phyloP scores from a whole-genome alignment of 345 rosid genomes.

The Pugionium cornutum region DNA sequence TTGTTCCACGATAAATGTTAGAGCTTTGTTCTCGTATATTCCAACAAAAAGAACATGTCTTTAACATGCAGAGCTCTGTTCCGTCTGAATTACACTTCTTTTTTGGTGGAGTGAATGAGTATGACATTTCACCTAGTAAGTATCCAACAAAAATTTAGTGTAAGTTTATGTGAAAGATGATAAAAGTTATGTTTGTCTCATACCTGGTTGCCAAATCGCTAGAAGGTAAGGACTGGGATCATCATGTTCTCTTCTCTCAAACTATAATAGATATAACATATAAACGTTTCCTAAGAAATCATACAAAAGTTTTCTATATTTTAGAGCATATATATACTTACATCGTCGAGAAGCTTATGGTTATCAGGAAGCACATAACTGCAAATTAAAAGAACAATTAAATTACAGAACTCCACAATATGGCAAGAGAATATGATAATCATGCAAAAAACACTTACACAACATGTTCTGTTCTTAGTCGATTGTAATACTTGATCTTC shows the following conservation, averaged over 20 bases:
- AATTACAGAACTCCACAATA: not conserved
- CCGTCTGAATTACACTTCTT: slow-evolving; percentile 41
- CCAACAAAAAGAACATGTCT: slow-evolving; percentile 48
- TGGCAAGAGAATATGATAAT: not conserved
- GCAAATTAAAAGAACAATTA: slow-evolving; percentile 18
- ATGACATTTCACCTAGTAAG: slow-evolving; percentile 50
- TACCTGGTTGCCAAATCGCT: slow-evolving; percentile 68
- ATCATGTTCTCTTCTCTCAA: slow-evolving; percentile 50
- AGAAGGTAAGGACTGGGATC: slow-evolving; percentile 60
- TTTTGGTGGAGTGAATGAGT: slow-evolving; percentile 38
- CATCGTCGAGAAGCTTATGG: slow-evolving; percentile 53
- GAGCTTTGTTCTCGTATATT: slow-evolving; percentile 30
- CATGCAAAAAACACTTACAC: slow-evolving; percentile 54
- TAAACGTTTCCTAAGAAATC: not conserved
- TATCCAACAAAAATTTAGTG: not conserved
- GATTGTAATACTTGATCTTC: slow-evolving; percentile 44
- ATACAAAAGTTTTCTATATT: not conserved
- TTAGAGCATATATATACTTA: slow-evolving; percentile 26
- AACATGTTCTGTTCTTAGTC: slow-evolving; percentile 59
- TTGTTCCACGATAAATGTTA: slow-evolving; percentile 51
- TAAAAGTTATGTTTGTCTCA: not conserved
- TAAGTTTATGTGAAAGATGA: not conserved
- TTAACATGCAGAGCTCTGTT: slow-evolving; percentile 33
- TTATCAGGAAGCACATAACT: slow-evolving; percentile 66
- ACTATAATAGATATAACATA: slow-evolving; percentile 34